Percentiles rank a stretch among this genome's conserved stretches.
Evolutionary conservation across 192 early-diverging fungal species (phyloP).

Genomic region (Linnemannia exigua): DNA sequence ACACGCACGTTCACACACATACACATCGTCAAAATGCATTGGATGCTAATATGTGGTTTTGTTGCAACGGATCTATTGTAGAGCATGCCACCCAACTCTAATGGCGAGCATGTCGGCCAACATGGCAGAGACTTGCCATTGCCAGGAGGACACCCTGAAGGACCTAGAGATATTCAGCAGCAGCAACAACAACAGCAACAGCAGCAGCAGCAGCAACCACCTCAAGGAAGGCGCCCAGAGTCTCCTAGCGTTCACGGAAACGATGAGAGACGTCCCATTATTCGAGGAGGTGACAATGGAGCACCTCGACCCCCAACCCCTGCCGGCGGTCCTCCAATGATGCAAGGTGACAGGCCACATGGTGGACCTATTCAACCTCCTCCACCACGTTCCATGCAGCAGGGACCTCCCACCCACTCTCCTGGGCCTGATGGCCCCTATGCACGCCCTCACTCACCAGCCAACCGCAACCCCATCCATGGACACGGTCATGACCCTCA

Average conservation of each 20-base stretch:
- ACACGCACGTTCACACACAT: too few relatives aligned
- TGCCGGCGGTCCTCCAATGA: slow-evolving; percentile 18
- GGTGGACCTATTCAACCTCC: not conserved
- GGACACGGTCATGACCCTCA: slow-evolving; percentile 11
- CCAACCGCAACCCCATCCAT: not conserved
- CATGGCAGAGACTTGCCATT: slow-evolving; percentile 22
- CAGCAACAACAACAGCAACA: not conserved
- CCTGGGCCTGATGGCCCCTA: slow-evolving; percentile 30
- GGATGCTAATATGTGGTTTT: not conserved
- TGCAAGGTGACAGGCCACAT: slow-evolving; percentile 9
- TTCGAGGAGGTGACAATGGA: slow-evolving; percentile 17
- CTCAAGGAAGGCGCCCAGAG: not conserved
- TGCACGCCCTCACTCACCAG: slow-evolving; percentile 11
- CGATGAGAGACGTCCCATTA: slow-evolving; percentile 20
- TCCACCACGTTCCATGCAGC: not conserved
- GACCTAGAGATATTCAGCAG: not conserved
- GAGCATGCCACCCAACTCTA: not conserved
- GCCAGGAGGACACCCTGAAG: slow-evolving; percentile 7
- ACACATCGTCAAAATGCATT: not conserved
- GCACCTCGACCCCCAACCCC: slow-evolving; percentile 24
- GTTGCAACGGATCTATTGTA: not conserved
- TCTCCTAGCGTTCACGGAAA: not conserved
- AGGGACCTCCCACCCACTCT: not conserved
- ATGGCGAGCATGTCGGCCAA: slow-evolving; percentile 12
- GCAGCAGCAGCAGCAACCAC: not conserved